Conservation (phyloP, 805 yeast genomes). For the Candida ficus region DNA sequence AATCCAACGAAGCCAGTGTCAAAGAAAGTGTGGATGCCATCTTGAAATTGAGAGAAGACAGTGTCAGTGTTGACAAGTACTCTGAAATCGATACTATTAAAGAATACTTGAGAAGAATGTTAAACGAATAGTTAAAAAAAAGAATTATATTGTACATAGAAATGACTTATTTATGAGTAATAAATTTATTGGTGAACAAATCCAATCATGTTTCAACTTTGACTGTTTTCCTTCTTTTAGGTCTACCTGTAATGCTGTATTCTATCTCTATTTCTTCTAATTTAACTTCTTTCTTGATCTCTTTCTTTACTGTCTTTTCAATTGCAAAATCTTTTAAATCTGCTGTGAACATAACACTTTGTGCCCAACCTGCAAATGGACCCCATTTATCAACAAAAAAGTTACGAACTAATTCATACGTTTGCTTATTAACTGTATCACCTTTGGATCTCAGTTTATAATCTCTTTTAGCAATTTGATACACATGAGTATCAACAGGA, state of each 20-base stretch:
- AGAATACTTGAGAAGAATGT: slow-evolving; percentile 20
- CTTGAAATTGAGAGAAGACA: slow-evolving; percentile 40
- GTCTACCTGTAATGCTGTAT: slow-evolving; percentile 25
- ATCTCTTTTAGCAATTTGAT: slow-evolving; percentile 81
- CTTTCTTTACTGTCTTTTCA: slow-evolving; percentile 44
- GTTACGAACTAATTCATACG: slow-evolving; percentile 42
- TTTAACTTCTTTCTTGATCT: slow-evolving; percentile 10
- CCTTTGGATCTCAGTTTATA: slow-evolving; percentile 47
- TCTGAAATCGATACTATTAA: slow-evolving; percentile 32
- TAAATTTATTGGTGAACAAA: neutral
- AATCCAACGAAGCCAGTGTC: slow-evolving; percentile 35
- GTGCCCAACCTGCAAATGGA: slow-evolving; percentile 97
- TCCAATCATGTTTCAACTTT: slow-evolving; percentile 4
- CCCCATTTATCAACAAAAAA: slow-evolving; percentile 76
- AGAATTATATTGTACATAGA: slow-evolving; percentile 6
- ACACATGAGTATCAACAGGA: slow-evolving; percentile 95
- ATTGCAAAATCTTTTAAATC: slow-evolving; percentile 70
- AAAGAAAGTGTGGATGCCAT: slow-evolving; percentile 37
- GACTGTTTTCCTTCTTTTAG: slow-evolving; percentile 22
- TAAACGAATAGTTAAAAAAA: slow-evolving; percentile 9
- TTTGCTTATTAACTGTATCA: slow-evolving; percentile 26
- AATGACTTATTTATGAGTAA: slow-evolving; percentile 1
- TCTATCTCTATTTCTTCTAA: slow-evolving; percentile 19
- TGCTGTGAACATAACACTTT: slow-evolving; percentile 85
- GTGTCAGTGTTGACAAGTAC: slow-evolving; percentile 26